Conservation (phyloP, 2,329 filamentous ascomycete species). For the Aureobasidium sp. region DNA sequence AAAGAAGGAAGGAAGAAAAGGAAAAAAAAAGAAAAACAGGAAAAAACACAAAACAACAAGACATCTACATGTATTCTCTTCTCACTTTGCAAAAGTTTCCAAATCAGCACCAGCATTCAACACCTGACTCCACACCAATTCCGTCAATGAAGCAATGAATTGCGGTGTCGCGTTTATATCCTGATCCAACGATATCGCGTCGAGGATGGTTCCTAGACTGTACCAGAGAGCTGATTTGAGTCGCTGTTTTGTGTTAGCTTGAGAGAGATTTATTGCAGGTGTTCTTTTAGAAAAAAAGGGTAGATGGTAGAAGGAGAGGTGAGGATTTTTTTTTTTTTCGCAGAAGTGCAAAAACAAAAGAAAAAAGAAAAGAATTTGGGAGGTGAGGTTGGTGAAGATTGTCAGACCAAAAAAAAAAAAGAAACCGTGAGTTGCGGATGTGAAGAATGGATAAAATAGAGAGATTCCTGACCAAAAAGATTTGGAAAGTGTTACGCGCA, state of each 20-base stretch:
- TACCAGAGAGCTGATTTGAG: conserved; percentile 83
- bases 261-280: background rate
- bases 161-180: conserved; percentile 70
- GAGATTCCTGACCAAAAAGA: too few species aligned
- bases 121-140: conserved; percentile 81
- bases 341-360: too few species aligned
- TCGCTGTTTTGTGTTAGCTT: conserved; percentile 45
- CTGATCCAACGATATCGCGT: conserved; percentile 67
- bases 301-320: background rate
- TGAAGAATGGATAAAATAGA: too few species aligned
- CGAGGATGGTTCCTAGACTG: conserved; percentile 77
- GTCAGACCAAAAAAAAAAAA: too few species aligned
- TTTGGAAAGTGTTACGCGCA: too few species aligned
- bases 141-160: conserved; percentile 57
- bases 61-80: background rate
- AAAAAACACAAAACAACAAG: too few species aligned
- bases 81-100: conserved; percentile 54
- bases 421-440: too few species aligned
- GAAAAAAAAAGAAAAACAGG: too few species aligned
- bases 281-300: background rate
- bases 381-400: too few species aligned
- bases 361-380: too few species aligned
- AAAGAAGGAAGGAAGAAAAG: too few species aligned
- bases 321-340: too few species aligned
- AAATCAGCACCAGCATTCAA: conserved; percentile 44